Conservation (phyloP, 257 asterid species). For the Solanum habrochaites region DNA sequence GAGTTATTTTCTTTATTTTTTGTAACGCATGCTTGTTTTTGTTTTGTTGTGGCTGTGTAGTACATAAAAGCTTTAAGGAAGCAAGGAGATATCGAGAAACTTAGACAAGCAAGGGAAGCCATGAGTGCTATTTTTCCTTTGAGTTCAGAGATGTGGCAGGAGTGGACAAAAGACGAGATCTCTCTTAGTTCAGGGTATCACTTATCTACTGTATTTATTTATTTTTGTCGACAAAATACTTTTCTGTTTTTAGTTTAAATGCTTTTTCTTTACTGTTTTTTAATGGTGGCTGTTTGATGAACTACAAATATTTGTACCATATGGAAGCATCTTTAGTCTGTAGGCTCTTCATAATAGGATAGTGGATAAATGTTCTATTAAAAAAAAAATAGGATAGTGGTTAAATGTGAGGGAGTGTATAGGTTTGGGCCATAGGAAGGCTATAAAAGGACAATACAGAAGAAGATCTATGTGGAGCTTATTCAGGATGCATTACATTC, state of each 20-base stretch:
- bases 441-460: neutral
- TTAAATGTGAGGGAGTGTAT: neutral
- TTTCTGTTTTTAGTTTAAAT: neutral
- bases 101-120: constrained; percentile 81
- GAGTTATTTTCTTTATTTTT: neutral
- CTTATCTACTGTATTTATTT: neutral
- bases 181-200: constrained; percentile 50
- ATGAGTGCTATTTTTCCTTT: constrained; percentile 78
- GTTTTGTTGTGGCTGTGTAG: constrained; percentile 22
- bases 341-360: neutral
- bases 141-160: constrained; percentile 83
- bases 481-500: neutral
- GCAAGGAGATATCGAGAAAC: constrained; percentile 78
- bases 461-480: neutral
- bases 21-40: neutral
- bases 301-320: neutral
- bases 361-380: neutral
- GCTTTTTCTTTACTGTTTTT: neutral
- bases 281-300: neutral
- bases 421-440: neutral
- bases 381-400: neutral
- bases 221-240: neutral
- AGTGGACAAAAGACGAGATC: constrained; percentile 86
- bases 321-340: neutral
- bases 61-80: constrained; percentile 69